phyloP scores from a whole-genome alignment of 306 rosid species.

The Acacia crassicarpa region DNA sequence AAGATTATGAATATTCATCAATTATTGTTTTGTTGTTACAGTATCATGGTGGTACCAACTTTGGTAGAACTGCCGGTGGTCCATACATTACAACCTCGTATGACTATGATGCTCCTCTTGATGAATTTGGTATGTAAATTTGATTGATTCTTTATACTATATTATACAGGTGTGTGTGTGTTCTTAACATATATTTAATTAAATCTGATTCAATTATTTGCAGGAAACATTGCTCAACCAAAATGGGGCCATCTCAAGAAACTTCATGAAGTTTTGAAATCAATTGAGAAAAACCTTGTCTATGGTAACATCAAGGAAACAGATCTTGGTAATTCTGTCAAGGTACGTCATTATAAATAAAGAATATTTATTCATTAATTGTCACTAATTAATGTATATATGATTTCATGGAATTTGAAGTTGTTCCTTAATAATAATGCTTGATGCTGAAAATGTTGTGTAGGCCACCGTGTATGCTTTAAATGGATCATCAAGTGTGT shows the following conservation, averaged over 20 bases:
- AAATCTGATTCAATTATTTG: neutral
- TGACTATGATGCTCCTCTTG: slow-evolving; percentile 66
- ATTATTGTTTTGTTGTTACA: neutral
- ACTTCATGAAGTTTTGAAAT: neutral
- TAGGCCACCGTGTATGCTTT: slow-evolving; percentile 50
- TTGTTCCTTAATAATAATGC: neutral
- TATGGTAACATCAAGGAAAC: neutral
- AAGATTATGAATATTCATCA: neutral
- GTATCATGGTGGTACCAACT: slow-evolving; percentile 71
- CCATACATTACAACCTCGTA: slow-evolving; percentile 60
- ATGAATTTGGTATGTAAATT: slow-evolving; percentile 48
- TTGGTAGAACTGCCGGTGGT: slow-evolving; percentile 59
- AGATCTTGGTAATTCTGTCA: neutral
- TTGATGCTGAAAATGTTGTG: neutral
- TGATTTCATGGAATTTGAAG: neutral
- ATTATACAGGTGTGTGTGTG: neutral
- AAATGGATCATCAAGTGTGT: slow-evolving; percentile 42
- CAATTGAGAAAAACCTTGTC: neutral
- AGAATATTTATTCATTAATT: neutral
- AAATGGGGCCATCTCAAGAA: slow-evolving; percentile 2
- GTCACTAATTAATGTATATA: too few species aligned
- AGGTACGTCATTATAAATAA: neutral
- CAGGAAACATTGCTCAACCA: slow-evolving; percentile 2
- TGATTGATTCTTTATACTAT: neutral
- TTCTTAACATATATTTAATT: neutral